Conservation (phyloP, 2,329 filamentous ascomycete genomes). For the Nemania diffusa region DNA sequence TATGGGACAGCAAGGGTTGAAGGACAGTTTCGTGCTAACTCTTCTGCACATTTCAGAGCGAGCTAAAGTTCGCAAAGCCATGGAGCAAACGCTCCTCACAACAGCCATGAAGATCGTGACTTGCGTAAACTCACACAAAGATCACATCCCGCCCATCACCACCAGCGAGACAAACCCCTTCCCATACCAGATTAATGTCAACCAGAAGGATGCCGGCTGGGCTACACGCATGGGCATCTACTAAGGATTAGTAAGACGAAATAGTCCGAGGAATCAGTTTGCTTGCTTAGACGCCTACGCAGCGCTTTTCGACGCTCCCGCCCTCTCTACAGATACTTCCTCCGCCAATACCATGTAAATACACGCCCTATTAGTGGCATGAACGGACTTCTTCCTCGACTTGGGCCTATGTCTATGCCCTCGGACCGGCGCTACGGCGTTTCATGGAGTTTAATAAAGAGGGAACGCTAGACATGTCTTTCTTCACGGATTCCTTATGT, state of each 20-base stretch:
- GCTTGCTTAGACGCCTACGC: background rate
- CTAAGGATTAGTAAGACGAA: constrained; percentile 23
- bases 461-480: constrained; percentile 31
- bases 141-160: constrained; percentile 96
- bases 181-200: constrained; percentile 90
- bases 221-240: constrained; percentile 67
- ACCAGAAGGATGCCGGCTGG: constrained; percentile 84
- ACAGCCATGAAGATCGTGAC: constrained; percentile 90
- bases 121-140: constrained; percentile 87
- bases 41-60: constrained; percentile 68
- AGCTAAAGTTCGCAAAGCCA: constrained; percentile 86
- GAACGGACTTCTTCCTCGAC: constrained; percentile 20
- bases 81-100: constrained; percentile 88
- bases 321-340: constrained; percentile 13
- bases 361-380: background rate
- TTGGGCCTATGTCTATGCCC: background rate
- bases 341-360: constrained; percentile 19
- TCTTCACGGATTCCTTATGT: constrained; percentile 29
- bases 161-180: constrained; percentile 93
- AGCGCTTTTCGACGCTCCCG: background rate
- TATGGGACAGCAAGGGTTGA: background rate
- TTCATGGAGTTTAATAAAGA: constrained; percentile 35
- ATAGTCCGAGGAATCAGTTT: constrained; percentile 1
- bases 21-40: constrained; percentile 11
- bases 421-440: constrained; percentile 28